Evolutionary conservation across 2,329 filamentous ascomycete species (phyloP), one percentile per base, ranked within the genome.

Genomic region (Pseudocercospora eumusae): DNA sequence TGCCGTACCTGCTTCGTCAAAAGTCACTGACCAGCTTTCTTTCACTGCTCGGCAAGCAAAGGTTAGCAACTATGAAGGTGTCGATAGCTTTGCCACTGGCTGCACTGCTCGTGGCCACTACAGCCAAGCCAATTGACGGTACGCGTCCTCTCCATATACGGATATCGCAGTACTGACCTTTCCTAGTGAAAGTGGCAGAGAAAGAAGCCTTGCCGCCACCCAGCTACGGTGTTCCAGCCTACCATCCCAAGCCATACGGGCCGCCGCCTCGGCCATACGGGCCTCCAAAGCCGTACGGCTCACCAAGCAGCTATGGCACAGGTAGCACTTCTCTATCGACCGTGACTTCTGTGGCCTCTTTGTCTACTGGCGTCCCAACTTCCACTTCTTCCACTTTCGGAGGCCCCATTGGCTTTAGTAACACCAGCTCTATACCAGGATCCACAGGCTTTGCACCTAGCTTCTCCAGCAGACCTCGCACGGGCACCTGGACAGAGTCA

Each of bases 211-310:
- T 33, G 25, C 25, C 8, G 42, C 56, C 28, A 52, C 21, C 45
- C 40, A 57, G 52, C 42, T 63, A 63, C 53, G 31, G 23, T 18
- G 52, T 52, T 18, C 56, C 57, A 36, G 49, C 18, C n/a, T 59
- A 61, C 28, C 5, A n/a, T 13, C 61, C 61, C 8, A 31, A 55
- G n/a, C 47, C 33, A 13, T 63, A 59, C 27, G 55, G n/a, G n/a
- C n/a, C 55, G 4, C 50, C 58, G 28, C 58, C 59, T 4, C 33
- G 36, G 10, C 27, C 57, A 45, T 64, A 63, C 18, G 57, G 57
- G 15, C 50, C 45, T 27, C 56, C 61, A 40, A 59, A 36, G 33
- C 33, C 33, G 4, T 36, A 40, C 36, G 13, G 36, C 36, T 15
- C 36, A 40, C 36, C 36, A 6, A 18, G 15, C 36, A 40, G 15